These are phyloP conservation scores for Cymbopogon citratus DNA, from an alignment of 176 grass and related monocot species.

Conservation along the genomic window DNA sequence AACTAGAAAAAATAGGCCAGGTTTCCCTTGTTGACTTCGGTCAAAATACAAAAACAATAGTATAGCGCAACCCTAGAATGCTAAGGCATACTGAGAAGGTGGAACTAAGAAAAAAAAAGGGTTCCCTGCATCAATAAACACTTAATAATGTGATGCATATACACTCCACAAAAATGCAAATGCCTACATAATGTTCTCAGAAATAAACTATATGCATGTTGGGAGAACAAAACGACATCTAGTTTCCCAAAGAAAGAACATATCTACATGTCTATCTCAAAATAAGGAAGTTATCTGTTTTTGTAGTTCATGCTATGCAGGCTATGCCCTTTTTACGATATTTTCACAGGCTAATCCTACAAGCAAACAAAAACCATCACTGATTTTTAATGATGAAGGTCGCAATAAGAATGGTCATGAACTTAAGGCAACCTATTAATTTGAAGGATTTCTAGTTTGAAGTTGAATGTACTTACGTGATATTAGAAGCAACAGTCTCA, in stretches of 20 bases:
- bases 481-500: conserved; percentile 18
- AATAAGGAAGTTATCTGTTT: no score
- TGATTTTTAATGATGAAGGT: neutral
- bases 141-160: neutral
- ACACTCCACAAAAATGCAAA: neutral
- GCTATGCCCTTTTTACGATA: neutral
- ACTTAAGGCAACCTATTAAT: neutral
- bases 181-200: neutral
- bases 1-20: no score
- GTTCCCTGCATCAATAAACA: neutral
- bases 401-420: neutral
- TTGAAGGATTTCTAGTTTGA: neutral
- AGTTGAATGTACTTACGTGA: conserved; percentile 31
- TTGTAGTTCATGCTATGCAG: neutral
- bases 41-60: neutral
- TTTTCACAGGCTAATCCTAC: neutral
- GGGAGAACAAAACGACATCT: neutral
- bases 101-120: neutral
- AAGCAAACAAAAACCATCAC: neutral
- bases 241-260: neutral
- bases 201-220: neutral
- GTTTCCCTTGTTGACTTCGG: no score
- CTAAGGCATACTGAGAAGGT: neutral
- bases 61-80: neutral
- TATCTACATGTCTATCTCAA: no score